Conservation (phyloP, 2,329 filamentous ascomycete species). For the Apiospora sp. region DNA sequence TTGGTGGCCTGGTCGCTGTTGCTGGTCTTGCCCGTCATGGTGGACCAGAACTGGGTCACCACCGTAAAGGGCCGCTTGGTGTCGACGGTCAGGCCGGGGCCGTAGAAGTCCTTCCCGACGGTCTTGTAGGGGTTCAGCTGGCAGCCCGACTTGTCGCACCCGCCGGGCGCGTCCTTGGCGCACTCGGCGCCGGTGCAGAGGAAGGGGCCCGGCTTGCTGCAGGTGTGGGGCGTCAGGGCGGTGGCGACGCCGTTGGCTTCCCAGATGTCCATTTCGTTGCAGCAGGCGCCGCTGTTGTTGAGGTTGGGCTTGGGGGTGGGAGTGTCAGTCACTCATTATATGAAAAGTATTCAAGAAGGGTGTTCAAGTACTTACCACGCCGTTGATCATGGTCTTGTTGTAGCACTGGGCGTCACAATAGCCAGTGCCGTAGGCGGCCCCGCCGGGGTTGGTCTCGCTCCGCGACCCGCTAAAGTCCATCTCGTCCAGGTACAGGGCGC, state of each 20-base stretch:
- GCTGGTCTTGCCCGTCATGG: background rate
- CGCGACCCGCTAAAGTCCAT: constrained; percentile 70
- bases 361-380: constrained; percentile 36
- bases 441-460: constrained; percentile 53
- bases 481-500: constrained; percentile 69
- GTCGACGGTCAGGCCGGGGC: constrained; percentile 63
- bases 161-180: constrained; percentile 37
- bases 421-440: constrained; percentile 60
- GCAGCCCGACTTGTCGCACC: constrained; percentile 71
- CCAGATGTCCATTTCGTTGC: constrained; percentile 69
- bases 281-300: constrained; percentile 56
- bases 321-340: background rate
- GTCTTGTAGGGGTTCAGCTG: constrained; percentile 74
- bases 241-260: constrained; percentile 69
- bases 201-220: constrained; percentile 53
- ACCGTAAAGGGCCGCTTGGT: constrained; percentile 63
- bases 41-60: constrained; percentile 25
- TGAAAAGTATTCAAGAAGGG: background rate
- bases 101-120: constrained; percentile 68
- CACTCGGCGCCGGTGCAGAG: constrained; percentile 22
- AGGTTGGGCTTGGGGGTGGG: background rate
- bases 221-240: constrained; percentile 69
- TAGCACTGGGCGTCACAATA: constrained; percentile 62
- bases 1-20: too few species aligned
- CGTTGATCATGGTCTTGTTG: constrained; percentile 62